Base-by-base conservation (phyloP, 106 monocot species). In the Allium fistulosum region DNA sequence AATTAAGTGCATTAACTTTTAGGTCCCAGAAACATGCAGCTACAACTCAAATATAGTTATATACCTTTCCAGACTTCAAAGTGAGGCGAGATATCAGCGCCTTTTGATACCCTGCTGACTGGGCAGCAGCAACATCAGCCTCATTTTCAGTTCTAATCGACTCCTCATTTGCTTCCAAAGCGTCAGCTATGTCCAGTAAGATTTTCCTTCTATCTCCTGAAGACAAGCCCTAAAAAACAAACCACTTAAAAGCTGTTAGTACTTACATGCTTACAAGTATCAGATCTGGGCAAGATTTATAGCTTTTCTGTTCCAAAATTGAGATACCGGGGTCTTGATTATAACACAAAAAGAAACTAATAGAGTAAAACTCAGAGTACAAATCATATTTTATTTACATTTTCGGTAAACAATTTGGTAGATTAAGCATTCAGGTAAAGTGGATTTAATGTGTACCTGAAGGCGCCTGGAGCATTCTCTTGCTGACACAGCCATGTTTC, bases 401-500 rank as follows among this genome's bases (percentile, higher is more conserved):
- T 37, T 37, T 37, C 37, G 2, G 5, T 37, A 37, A 37, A 37
- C 37, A 37, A 37, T 37, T 5, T 37, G 37, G 37, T 5, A 37
- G 37, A 37, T 37, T 37, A 37, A 37, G 37, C 37, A 37, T 37
- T 37, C 37, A 37, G 37, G 37, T 37, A 37, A 37, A 37, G 5
- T 37, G 37, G 37, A 37, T 37, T 37, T 37, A 37, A 37, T 37
- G 5, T 37, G 37, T 37, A 97, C 97, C 97, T 97, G 92, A 78
- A 99, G 87, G 52, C 82, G 74, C 51, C 99, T 89, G 51, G 99
- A 99, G 72, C 84, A 87, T 63, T 99, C 92, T 70, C 97, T 92
- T 66, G 97, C 90, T 53, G 97, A 78, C 82, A 87, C 82, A 62
- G 92, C 90, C 97, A 99, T 99, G 60, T 99, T 87, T 28, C 82